Conservation (phyloP, 2,329 filamentous ascomycete species). For the Mycosphaerella sp. region DNA sequence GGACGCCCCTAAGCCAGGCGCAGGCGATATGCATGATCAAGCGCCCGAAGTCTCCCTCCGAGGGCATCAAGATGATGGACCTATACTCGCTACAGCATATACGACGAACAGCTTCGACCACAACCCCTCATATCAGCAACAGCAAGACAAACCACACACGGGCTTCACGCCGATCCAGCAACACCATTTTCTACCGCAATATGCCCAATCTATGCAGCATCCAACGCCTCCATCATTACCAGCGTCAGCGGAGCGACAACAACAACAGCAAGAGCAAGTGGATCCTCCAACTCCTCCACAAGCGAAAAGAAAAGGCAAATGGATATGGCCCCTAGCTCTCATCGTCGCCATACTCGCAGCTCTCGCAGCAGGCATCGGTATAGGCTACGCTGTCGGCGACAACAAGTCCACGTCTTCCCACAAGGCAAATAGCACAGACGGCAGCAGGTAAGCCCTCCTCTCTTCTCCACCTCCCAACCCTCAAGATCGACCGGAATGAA, state of each 20-base stretch:
- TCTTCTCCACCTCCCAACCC: no score
- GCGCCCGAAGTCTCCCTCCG: constrained; percentile 8
- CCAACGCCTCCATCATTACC: not conserved
- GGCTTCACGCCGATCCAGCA: constrained; percentile 2
- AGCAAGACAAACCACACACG: not conserved
- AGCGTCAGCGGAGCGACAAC: not conserved
- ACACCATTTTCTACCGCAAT: constrained; percentile 2
- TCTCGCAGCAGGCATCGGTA: constrained; percentile 5
- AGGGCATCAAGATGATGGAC: constrained; percentile 3
- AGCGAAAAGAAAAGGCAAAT: constrained; percentile 1
- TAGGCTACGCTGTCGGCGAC: constrained; percentile 10
- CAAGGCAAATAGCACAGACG: not conserved
- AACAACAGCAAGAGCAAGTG: not conserved
- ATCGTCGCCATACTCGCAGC: constrained; percentile 1
- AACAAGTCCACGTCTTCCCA: constrained; percentile 1
- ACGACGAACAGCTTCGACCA: constrained; percentile 2
- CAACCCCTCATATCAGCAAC: not conserved
- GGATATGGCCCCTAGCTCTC: constrained; percentile 8
- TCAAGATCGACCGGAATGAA: no score
- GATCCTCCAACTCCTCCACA: not conserved
- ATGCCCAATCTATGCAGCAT: constrained; percentile 3
- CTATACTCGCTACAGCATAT: not conserved
- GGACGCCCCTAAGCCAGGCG: constrained; percentile 1
- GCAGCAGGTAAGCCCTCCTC: not conserved
- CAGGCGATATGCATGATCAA: not conserved